A percentile compares a stretch with the other conserved stretches of the same genome.
These are phyloP conservation scores for Trichoderma semiorbis DNA, from an alignment of 2,329 filamentous ascomycete species.

Conservation along the genomic window DNA sequence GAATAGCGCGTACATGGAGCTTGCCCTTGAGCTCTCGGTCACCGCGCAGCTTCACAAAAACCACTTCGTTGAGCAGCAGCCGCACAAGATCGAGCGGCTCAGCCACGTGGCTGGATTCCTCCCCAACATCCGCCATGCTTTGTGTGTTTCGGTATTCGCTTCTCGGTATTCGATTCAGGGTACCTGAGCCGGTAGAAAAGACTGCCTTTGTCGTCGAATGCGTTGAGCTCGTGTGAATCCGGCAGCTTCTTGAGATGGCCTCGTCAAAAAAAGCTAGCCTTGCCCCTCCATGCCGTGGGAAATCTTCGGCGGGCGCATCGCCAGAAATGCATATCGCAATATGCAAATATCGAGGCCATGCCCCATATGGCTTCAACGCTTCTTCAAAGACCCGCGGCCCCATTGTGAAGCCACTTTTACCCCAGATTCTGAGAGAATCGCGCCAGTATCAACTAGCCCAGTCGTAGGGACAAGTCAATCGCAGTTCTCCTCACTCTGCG, in stretches of 20 bases:
- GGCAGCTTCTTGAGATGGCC: not conserved
- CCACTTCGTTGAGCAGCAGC: conserved; percentile 88
- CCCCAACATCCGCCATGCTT: conserved; percentile 78
- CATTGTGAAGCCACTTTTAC: conserved; percentile 19
- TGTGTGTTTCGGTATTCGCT: not conserved
- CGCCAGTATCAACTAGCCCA: not conserved
- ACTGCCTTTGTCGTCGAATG: not conserved
- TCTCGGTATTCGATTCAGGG: not conserved
- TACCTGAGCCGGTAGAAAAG: too few species aligned
- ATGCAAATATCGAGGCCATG: conserved; percentile 12
- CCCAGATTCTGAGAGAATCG: conserved; percentile 16
- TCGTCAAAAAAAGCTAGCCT: conserved; percentile 17
- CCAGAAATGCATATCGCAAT: not conserved
- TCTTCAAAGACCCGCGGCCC: conserved; percentile 9
- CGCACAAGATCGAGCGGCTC: conserved; percentile 96
- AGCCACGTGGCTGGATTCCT: conserved; percentile 68
- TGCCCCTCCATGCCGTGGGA: conserved; percentile 19
- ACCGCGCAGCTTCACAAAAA: conserved; percentile 94
- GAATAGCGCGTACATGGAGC: conserved; percentile 67
- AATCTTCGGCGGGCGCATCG: conserved; percentile 21
- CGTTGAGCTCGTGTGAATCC: not conserved
- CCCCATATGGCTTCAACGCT: conserved; percentile 13
- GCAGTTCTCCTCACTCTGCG: not conserved
- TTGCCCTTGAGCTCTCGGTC: conserved; percentile 94
- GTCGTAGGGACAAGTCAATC: not conserved